Evolutionary conservation across 257 asterid genomes (phyloP).

Genomic region (Jacaranda copaia): DNA sequence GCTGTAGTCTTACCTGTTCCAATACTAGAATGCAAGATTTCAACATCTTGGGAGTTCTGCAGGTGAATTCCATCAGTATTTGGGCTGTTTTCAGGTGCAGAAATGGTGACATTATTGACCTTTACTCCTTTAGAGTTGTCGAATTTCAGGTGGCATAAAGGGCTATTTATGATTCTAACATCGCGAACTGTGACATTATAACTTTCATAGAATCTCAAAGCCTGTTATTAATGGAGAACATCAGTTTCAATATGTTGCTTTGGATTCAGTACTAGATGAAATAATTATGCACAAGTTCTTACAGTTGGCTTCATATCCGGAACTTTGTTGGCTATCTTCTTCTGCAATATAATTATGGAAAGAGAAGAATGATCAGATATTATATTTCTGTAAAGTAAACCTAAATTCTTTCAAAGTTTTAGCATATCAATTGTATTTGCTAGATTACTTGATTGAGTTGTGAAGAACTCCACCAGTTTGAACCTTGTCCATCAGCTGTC

Average conservation of each 20-base stretch:
- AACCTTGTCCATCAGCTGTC: conserved; percentile 81
- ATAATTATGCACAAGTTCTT: conserved; percentile 36
- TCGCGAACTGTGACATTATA: conserved; percentile 59
- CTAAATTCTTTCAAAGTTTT: too few relatives aligned
- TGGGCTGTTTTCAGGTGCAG: conserved; percentile 76
- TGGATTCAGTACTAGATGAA: too few relatives aligned
- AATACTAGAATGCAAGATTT: conserved; percentile 68
- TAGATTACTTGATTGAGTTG: conserved; percentile 51
- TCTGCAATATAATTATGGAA: conserved; percentile 43
- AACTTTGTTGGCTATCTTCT: conserved; percentile 46
- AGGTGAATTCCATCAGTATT: conserved; percentile 92
- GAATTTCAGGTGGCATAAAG: conserved; percentile 81
- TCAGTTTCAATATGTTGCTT: not conserved
- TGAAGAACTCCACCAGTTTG: conserved; percentile 76
- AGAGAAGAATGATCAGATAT: not conserved
- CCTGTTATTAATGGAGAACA: conserved; percentile 49
- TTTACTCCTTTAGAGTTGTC: conserved; percentile 66
- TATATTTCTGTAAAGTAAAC: not conserved
- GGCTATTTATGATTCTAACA: conserved; percentile 65
- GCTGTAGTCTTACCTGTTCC: conserved; percentile 53
- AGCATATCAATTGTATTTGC: not conserved
- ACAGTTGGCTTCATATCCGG: conserved; percentile 75
- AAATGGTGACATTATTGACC: conserved; percentile 69
- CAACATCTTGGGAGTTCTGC: conserved; percentile 80
- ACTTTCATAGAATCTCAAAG: conserved; percentile 76